A percentile compares a stretch with the other conserved stretches of the same genome.
Evolutionary conservation across 495 filamentous ascomycete genomes (phyloP).

Genomic region (Aspergillus carlsbadensis): DNA sequence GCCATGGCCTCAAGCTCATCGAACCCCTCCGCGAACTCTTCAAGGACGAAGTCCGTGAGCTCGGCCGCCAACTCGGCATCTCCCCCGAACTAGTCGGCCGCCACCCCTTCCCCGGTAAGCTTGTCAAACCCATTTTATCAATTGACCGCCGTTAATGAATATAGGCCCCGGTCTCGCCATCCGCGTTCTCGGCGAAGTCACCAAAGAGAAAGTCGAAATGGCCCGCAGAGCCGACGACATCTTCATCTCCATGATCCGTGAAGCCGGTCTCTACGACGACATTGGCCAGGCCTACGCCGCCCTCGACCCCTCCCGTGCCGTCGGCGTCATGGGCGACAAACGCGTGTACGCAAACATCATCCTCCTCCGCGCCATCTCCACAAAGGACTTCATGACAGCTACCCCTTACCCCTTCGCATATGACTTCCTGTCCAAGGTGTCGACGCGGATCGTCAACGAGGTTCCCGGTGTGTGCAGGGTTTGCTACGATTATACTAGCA

Average conservation of each 20-base stretch:
- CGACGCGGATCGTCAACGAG: constrained; percentile 78
- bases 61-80: constrained; percentile 77
- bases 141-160: constrained; percentile 12
- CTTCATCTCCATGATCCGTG: constrained; percentile 83
- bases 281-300: constrained; percentile 85
- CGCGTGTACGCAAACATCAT: constrained; percentile 59
- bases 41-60: constrained; percentile 76
- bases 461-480: constrained; percentile 70
- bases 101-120: constrained; percentile 69
- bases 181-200: constrained; percentile 87
- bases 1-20: constrained; percentile 64
- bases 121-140: background rate
- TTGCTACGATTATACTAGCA: constrained; percentile 68
- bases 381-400: constrained; percentile 84
- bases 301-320: constrained; percentile 66
- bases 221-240: constrained; percentile 77
- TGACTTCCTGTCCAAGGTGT: constrained; percentile 67
- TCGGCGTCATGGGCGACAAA: constrained; percentile 80
- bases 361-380: constrained; percentile 70
- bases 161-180: constrained; percentile 80
- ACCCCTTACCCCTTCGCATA: constrained; percentile 65
- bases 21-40: constrained; percentile 80
- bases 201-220: constrained; percentile 72
- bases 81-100: constrained; percentile 75
- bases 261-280: constrained; percentile 79